Evolutionary conservation across 1,284 basidiomycete species (phyloP).

Genomic region (Omphalotus olearius): DNA sequence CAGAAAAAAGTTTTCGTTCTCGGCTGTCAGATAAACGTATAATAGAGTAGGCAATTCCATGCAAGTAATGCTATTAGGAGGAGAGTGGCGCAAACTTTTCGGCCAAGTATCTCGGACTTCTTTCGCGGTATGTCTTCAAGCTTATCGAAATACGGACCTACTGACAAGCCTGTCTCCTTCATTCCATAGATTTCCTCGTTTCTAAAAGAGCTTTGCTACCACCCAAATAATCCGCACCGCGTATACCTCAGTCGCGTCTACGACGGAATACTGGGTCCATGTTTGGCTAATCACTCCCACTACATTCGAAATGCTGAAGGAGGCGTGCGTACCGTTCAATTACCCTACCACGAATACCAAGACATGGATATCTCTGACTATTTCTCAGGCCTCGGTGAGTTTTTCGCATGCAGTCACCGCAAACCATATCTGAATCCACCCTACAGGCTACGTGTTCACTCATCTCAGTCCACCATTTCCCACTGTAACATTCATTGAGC

Average conservation of each 20-base stretch:
- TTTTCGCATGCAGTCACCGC: background rate
- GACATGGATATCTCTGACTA: conserved; percentile 13
- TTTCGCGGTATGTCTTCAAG: too few species aligned
- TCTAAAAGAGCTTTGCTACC: conserved; percentile 7
- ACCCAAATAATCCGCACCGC: conserved; percentile 2
- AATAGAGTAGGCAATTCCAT: too few species aligned
- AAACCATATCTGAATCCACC: background rate
- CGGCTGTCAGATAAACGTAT: too few species aligned
- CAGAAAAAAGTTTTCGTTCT: too few species aligned
- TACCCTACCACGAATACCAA: conserved; percentile 14
- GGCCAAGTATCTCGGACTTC: too few species aligned
- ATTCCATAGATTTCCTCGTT: conserved; percentile 2
- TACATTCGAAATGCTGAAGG: background rate
- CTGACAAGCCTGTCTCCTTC: background rate
- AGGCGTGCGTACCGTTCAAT: conserved; percentile 5
- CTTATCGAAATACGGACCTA: background rate
- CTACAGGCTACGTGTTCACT: conserved; percentile 15
- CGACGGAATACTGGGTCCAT: conserved; percentile 13
- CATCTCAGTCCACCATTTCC: background rate
- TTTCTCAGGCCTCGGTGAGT: conserved; percentile 16
- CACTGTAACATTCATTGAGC: conserved; percentile 6
- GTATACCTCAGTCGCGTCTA: conserved; percentile 6
- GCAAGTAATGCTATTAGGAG: too few species aligned
- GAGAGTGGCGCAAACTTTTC: too few species aligned
- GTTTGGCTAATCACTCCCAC: conserved; percentile 8